Conservation (phyloP, 352 stramenopile genomes). For the Pseudoperonospora humuli region DNA sequence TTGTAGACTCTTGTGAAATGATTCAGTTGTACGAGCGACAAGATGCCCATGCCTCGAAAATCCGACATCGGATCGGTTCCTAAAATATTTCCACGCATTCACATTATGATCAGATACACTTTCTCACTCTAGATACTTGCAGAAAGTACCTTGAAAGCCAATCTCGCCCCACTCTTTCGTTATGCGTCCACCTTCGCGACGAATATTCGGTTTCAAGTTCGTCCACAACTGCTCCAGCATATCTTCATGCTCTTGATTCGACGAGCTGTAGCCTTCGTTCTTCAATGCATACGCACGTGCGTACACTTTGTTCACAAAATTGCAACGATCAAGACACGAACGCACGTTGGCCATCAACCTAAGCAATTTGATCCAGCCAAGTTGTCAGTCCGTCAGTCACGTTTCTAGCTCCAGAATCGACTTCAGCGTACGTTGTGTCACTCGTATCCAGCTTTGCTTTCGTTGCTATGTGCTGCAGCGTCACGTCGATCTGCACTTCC, state of each 20-base stretch:
- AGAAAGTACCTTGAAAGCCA: constrained; percentile 64
- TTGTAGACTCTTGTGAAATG: constrained; percentile 72
- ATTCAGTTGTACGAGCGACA: constrained; percentile 68
- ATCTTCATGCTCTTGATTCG: constrained; percentile 57
- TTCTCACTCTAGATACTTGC: too few relatives aligned
- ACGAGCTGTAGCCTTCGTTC: constrained; percentile 60
- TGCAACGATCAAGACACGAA: constrained; percentile 56
- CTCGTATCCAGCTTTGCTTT: constrained; percentile 39
- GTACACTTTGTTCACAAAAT: constrained; percentile 76
- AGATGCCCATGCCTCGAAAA: constrained; percentile 75
- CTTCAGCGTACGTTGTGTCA: constrained; percentile 31
- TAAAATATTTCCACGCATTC: too few relatives aligned
- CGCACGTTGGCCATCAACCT: constrained; percentile 65
- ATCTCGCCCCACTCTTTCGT: constrained; percentile 87
- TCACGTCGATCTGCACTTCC: constrained; percentile 38
- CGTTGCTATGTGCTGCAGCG: constrained; percentile 47
- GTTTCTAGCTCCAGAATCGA: not conserved
- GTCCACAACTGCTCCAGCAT: constrained; percentile 78
- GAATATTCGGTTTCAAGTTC: constrained; percentile 72
- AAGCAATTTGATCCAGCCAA: too few relatives aligned
- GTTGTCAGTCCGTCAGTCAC: not conserved
- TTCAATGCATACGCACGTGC: constrained; percentile 39
- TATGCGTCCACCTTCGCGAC: constrained; percentile 62
- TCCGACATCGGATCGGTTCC: constrained; percentile 81
- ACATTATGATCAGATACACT: too few relatives aligned